Evolutionary conservation across 805 yeast species (phyloP), one percentile per base, ranked within the genome.

Genomic region (Saturnispora sekii): DNA sequence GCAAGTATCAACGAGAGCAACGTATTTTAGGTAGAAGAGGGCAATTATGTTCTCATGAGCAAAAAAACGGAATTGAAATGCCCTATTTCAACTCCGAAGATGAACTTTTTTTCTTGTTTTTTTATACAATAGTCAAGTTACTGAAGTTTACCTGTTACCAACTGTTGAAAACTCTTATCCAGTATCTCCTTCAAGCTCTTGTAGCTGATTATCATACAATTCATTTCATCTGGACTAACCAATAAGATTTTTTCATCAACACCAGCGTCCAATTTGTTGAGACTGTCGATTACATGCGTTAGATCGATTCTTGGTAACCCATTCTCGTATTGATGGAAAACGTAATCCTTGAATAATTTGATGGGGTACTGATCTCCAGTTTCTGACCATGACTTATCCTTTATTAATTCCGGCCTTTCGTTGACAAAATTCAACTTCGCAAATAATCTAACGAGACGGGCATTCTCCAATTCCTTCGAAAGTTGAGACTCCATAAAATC

Each of bases 221-320:
- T 81, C 67, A 79, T 81, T 58, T 87, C 95, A 60, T 89, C 96
- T 10, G 82, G 75, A 31, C 93, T 81, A 1, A 87, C 86, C 43
- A 93, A 70, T 59, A 89, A 66, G 12, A 93, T 64, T 52, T 76
- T 79, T 63, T 93, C 98, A 42, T 85, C 88, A 31, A 82, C 73
- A 1, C 97, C 97, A 5, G 90, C 94, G 59, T 93, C 98, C 51
- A 93, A 68, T 63, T 90, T 93, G 64, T 90, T 90, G 56, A 93
- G 67, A 54, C 83, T 76, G 41, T 77, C 69, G 48, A 93, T 66
- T 5, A 88, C 89, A 60, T 87, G 87, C 1, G 88, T 80, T 53
- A 93, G 68, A 62, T 93, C 96, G 46, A 87, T 66, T 2, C 79
- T 75, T 2, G 95, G 88, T 54, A 73, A 73, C 11, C 96, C 96